phyloP scores from a whole-genome alignment of 768 basidiomycete species.

The Termitomyces sp. region DNA sequence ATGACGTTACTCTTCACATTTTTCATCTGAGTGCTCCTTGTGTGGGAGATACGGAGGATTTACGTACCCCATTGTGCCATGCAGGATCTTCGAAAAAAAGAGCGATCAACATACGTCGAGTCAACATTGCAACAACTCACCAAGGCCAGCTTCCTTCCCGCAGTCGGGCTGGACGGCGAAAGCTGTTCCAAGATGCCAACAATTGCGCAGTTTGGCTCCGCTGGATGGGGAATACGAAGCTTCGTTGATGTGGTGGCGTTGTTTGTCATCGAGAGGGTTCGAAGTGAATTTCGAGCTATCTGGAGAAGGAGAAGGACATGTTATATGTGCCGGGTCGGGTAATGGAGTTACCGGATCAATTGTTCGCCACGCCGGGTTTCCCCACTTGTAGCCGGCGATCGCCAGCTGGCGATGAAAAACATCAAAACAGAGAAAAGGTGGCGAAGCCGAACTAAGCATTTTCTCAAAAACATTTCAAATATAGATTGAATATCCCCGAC shows the following conservation, averaged over 20 bases:
- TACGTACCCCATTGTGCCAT: conserved; percentile 72
- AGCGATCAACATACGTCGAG: conserved; percentile 11
- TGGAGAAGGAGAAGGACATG: neutral
- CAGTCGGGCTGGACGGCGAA: conserved; percentile 39
- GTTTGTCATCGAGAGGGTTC: conserved; percentile 13
- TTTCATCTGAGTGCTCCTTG: conserved; percentile 10
- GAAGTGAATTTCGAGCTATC: neutral
- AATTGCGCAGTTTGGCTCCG: conserved; percentile 35
- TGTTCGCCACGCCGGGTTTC: neutral
- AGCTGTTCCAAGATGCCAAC: conserved; percentile 62
- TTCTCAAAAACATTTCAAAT: neutral
- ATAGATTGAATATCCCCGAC: neutral
- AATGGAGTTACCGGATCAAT: neutral
- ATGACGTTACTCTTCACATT: conserved; percentile 17
- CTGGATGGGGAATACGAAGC: conserved; percentile 45
- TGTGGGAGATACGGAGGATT: conserved; percentile 20
- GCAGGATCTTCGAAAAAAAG: conserved; percentile 50
- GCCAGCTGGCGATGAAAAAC: neutral
- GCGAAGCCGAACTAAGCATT: neutral
- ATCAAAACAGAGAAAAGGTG: neutral
- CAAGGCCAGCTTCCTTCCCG: conserved; percentile 58
- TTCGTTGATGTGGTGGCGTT: conserved; percentile 39
- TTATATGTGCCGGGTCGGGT: neutral
- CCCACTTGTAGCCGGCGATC: neutral
- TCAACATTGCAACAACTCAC: conserved; percentile 31